phyloP scores from a whole-genome alignment of 2,329 filamentous ascomycete genomes.

The Septoria linicola region DNA sequence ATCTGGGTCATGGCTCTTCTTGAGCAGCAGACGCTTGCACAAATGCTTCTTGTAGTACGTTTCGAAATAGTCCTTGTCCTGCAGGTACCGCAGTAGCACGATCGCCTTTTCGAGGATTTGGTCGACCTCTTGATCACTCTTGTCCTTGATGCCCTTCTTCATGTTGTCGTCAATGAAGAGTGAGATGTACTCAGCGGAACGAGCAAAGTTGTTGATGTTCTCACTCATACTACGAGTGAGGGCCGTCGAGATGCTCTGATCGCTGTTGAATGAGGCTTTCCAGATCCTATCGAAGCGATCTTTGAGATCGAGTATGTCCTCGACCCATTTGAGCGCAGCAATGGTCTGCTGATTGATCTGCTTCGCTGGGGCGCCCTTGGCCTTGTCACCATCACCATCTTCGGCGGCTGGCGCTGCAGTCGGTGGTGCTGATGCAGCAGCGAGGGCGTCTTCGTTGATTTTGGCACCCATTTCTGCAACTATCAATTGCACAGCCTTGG shows the following conservation, averaged over 20 bases:
- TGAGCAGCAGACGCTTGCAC: slow-evolving; percentile 79
- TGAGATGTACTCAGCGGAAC: slow-evolving; percentile 88
- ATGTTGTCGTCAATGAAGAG: slow-evolving; percentile 96
- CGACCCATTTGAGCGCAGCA: slow-evolving; percentile 91
- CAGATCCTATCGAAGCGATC: slow-evolving; percentile 85
- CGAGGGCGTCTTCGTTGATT: slow-evolving; percentile 68
- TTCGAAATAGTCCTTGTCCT: slow-evolving; percentile 93
- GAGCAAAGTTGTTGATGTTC: slow-evolving; percentile 84
- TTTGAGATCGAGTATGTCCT: slow-evolving; percentile 82
- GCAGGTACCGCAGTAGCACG: slow-evolving; percentile 78
- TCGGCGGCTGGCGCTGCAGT: slow-evolving; percentile 52
- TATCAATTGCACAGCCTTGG: slow-evolving; percentile 67
- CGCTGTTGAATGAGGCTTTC: slow-evolving; percentile 68
- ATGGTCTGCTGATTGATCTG: slow-evolving; percentile 73
- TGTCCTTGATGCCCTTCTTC: slow-evolving; percentile 89
- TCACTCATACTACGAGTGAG: slow-evolving; percentile 84
- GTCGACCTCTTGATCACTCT: slow-evolving; percentile 86
- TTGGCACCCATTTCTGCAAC: slow-evolving; percentile 78
- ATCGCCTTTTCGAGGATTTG: slow-evolving; percentile 84
- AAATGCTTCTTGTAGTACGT: slow-evolving; percentile 98
- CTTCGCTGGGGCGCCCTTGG: slow-evolving; percentile 49
- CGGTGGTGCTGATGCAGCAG: slow-evolving; percentile 55
- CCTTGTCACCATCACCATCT: slow-evolving; percentile 49
- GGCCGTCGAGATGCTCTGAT: slow-evolving; percentile 75
- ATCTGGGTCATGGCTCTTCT: slow-evolving; percentile 85